Evolutionary conservation across 1,284 basidiomycete genomes (phyloP).

Genomic region (Apiotrichum brassicae): DNA sequence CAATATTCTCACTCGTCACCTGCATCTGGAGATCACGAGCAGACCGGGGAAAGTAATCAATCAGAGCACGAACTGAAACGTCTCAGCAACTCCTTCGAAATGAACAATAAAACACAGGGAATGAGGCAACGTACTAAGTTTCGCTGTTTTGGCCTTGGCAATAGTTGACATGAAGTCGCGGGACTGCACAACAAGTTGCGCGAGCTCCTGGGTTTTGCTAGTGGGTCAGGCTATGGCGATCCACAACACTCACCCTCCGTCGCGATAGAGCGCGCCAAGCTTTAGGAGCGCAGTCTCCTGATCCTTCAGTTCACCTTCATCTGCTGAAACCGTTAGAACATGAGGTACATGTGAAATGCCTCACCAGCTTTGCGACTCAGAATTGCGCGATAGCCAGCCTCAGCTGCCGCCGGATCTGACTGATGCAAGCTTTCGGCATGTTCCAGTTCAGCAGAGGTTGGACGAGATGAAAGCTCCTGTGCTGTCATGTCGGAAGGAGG

Average conservation of each 20-base stretch:
- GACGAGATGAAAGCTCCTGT: neutral
- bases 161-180: slow-evolving; percentile 87
- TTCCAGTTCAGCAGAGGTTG: slow-evolving; percentile 22
- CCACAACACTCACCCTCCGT: slow-evolving; percentile 60
- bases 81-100: too few species aligned
- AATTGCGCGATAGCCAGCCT: slow-evolving; percentile 34
- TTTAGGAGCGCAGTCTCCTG: slow-evolving; percentile 82
- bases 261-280: slow-evolving; percentile 81
- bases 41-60: slow-evolving; percentile 78
- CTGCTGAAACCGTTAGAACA: slow-evolving; percentile 25
- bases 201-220: slow-evolving; percentile 78
- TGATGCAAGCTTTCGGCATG: slow-evolving; percentile 25
- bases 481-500: neutral
- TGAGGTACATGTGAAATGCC: neutral
- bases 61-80: slow-evolving; percentile 82
- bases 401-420: slow-evolving; percentile 35
- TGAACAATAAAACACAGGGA: too few species aligned
- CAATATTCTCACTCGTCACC: slow-evolving; percentile 82
- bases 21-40: slow-evolving; percentile 74
- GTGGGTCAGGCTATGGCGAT: neutral
- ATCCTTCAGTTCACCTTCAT: slow-evolving; percentile 62
- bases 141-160: slow-evolving; percentile 97
- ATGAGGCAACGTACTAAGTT: slow-evolving; percentile 71
- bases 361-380: slow-evolving; percentile 35
- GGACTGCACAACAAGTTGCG: slow-evolving; percentile 78